phyloP scores from a whole-genome alignment of 73 alveolate species.

The Paramecium primaurelia region DNA sequence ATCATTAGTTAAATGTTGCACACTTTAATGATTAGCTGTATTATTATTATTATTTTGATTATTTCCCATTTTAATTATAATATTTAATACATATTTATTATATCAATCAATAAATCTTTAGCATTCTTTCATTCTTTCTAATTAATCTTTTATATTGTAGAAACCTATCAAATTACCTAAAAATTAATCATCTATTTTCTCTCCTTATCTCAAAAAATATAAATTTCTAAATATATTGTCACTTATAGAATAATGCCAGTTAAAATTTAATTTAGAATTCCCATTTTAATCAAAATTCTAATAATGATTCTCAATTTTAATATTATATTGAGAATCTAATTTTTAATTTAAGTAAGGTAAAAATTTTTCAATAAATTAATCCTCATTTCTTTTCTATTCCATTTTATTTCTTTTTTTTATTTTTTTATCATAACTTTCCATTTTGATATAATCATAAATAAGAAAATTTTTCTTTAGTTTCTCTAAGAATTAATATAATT shows the following conservation, averaged over 20 bases:
- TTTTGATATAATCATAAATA: neutral
- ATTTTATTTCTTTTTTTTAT: neutral
- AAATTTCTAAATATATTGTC: neutral
- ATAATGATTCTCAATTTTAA: neutral
- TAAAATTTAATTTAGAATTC: neutral
- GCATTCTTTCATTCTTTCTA: neutral
- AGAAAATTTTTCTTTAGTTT: constrained; percentile 3
- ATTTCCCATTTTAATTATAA: neutral
- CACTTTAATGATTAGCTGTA: neutral
- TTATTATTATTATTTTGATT: neutral
- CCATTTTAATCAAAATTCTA: neutral
- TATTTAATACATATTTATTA: neutral
- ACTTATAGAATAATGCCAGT: neutral
- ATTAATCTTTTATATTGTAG: neutral
- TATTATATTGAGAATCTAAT: neutral
- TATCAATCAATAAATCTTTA: neutral
- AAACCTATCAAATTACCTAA: neutral
- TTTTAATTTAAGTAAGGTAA: neutral
- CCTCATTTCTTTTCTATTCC: neutral
- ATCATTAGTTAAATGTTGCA: constrained; percentile 31
- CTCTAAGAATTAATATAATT: neutral
- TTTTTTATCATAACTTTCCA: neutral
- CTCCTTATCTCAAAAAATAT: neutral
- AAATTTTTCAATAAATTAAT: neutral
- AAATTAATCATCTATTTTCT: constrained; percentile 9